A percentile compares a stretch with the other conserved stretches of the same genome.
These are phyloP conservation scores for Corchorus capsularis DNA, from an alignment of 345 rosid genomes.

Conservation along the genomic window DNA sequence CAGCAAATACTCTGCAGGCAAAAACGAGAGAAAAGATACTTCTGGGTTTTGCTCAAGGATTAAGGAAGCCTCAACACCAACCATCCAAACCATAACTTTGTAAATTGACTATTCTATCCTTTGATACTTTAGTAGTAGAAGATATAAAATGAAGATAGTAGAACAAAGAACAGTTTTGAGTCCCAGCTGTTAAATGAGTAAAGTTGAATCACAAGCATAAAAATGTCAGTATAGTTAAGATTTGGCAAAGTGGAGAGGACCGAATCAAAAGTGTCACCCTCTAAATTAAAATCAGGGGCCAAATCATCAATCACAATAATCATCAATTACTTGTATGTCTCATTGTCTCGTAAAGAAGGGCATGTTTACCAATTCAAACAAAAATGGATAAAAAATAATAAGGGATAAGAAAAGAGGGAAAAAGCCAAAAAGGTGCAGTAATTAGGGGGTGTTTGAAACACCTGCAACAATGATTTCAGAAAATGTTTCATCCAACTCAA, in stretches of 20 bases:
- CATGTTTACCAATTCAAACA: background rate
- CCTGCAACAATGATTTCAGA: background rate
- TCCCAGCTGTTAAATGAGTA: background rate
- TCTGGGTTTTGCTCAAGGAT: background rate
- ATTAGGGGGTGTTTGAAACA: background rate
- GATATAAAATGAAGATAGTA: background rate
- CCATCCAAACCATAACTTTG: background rate
- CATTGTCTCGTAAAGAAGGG: background rate
- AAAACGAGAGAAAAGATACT: no score
- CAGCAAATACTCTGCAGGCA: background rate
- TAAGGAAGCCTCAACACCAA: background rate
- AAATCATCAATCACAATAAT: background rate
- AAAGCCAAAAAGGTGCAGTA: background rate
- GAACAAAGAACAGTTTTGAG: background rate
- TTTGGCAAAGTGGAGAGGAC: background rate
- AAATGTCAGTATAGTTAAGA: background rate
- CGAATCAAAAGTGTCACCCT: background rate
- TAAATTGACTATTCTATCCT: background rate
- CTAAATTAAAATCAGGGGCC: background rate
- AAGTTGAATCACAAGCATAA: background rate
- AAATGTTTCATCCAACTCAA: conserved; percentile 17
- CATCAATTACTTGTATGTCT: conserved; percentile 8
- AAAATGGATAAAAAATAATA: background rate
- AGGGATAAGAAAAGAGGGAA: no score
- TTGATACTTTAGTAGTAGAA: background rate